Percentiles rank a stretch among this genome's conserved stretches.
Evolutionary conservation across 202 grass and related monocot genomes (phyloP).

Genomic region (Panicum virgatum): DNA sequence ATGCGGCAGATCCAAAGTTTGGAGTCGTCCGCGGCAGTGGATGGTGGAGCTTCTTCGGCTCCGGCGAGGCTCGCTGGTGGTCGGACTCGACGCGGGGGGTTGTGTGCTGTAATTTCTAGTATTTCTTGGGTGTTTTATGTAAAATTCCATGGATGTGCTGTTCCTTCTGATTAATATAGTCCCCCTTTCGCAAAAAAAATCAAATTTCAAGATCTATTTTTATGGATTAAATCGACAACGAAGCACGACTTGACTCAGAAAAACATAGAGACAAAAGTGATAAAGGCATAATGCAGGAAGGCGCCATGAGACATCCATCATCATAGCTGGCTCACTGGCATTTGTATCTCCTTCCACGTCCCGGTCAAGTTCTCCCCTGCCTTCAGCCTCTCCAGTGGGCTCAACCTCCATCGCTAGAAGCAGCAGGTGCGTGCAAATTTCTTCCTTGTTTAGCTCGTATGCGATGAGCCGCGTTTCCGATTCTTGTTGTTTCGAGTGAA

Average conservation of each 20-base stretch:
- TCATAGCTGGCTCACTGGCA: background rate
- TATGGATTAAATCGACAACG: background rate
- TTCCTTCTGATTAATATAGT: no score
- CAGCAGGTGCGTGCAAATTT: background rate
- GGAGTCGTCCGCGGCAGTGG: no score
- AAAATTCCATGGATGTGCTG: no score
- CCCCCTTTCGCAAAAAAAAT: no score
- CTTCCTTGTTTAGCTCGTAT: background rate
- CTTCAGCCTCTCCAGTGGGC: no score
- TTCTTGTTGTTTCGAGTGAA: background rate
- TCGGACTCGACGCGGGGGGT: no score
- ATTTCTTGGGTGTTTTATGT: no score
- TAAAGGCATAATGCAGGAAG: background rate
- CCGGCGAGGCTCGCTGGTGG: no score
- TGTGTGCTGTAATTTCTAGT: no score
- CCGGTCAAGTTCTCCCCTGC: background rate
- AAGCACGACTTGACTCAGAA: background rate
- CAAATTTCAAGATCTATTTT: background rate
- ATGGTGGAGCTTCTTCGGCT: no score
- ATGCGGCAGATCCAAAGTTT: no score
- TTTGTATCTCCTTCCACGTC: background rate
- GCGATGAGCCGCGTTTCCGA: background rate
- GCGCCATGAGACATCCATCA: background rate
- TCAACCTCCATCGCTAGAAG: background rate
- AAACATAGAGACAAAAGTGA: no score